Evolutionary conservation across 2,329 filamentous ascomycete species (phyloP).

Genomic region (Cordyceps cicadae): DNA sequence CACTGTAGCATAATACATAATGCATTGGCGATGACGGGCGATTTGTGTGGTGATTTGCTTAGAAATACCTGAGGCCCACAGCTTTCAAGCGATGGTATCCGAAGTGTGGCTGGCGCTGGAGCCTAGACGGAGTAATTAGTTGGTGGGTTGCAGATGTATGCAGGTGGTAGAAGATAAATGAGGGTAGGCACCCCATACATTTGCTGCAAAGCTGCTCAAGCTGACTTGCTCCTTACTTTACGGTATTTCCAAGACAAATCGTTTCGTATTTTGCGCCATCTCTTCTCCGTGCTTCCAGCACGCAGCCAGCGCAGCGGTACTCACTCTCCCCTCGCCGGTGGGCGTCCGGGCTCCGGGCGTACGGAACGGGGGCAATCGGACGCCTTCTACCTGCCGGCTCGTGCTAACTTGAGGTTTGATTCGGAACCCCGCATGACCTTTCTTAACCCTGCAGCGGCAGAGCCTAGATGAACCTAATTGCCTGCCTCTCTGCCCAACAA

Average conservation of each 20-base stretch:
- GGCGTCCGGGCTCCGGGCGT: neutral
- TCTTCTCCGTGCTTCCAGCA: too few species aligned
- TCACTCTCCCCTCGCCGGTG: too few species aligned
- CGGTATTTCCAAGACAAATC: neutral
- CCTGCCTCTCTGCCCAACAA: neutral
- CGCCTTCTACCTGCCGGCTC: neutral
- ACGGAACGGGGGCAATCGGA: neutral
- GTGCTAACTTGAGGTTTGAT: neutral
- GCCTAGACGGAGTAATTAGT: neutral
- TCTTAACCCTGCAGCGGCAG: neutral
- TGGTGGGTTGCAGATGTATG: neutral
- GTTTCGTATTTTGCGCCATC: neutral
- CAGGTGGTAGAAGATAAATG: neutral
- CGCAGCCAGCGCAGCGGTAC: too few species aligned
- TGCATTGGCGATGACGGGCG: neutral
- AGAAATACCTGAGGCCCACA: neutral
- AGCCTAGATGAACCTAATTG: neutral
- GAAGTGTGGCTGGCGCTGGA: neutral
- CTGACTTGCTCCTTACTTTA: neutral
- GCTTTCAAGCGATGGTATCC: slow-evolving; percentile 5
- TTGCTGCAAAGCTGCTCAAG: neutral
- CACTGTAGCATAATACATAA: neutral
- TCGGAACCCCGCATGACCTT: neutral
- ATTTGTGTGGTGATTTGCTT: neutral
- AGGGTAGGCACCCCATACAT: neutral